These are phyloP conservation scores for Anthoceros angustus DNA, from an alignment of 225 moss, liverwort and hornwort species.

Conservation along the genomic window DNA sequence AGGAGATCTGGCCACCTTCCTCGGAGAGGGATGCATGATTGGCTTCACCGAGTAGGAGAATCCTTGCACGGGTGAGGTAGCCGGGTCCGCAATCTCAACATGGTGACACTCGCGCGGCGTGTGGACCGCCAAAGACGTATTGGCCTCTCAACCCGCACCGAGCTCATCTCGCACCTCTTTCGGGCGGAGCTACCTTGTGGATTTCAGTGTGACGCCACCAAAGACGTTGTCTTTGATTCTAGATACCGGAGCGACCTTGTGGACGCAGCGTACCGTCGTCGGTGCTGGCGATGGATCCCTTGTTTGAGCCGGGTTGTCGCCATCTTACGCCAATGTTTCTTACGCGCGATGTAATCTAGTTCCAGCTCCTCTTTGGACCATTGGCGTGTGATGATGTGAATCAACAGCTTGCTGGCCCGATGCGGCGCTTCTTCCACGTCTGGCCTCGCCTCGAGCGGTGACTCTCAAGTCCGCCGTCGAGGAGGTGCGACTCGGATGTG, in stretches of 20 bases:
- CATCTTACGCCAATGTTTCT: too few relatives aligned
- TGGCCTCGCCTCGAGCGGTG: constrained; percentile 19
- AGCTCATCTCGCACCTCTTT: neutral
- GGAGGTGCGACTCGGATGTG: neutral
- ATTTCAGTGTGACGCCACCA: constrained; percentile 17
- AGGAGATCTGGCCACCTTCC: too few relatives aligned
- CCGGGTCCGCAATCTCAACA: too few relatives aligned
- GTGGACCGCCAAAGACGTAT: too few relatives aligned
- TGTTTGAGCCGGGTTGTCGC: too few relatives aligned
- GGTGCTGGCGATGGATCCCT: too few relatives aligned
- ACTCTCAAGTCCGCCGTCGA: constrained; percentile 5
- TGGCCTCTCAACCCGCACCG: neutral
- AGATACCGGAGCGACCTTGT: constrained; percentile 32
- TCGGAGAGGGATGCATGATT: too few relatives aligned
- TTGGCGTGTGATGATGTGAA: neutral
- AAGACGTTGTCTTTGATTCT: constrained; percentile 2
- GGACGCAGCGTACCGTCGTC: constrained; percentile 49
- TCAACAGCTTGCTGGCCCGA: constrained; percentile 6
- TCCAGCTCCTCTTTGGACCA: neutral
- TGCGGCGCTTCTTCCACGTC: constrained; percentile 14
- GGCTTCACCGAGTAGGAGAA: too few relatives aligned
- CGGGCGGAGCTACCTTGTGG: constrained; percentile 10
- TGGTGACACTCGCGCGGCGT: too few relatives aligned
- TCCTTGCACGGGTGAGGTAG: too few relatives aligned
- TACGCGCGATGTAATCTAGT: constrained; percentile 12